Evolutionary conservation across 1,284 basidiomycete species (phyloP).

Genomic region (Dichomitus squalens): DNA sequence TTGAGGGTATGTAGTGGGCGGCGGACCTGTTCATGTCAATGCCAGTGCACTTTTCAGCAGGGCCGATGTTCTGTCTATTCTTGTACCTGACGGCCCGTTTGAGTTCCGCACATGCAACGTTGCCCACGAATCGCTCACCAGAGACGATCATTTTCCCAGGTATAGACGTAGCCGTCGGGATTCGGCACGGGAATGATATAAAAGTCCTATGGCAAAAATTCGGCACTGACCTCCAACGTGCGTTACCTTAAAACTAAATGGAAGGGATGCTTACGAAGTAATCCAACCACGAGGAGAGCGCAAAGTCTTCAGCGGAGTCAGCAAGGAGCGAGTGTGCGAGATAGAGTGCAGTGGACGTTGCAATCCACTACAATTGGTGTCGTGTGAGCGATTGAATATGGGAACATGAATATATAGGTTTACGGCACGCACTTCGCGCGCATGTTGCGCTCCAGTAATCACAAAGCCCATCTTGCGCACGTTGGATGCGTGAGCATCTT

Average conservation of each 20-base stretch:
- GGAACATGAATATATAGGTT: background rate
- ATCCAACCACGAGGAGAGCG: constrained; percentile 53
- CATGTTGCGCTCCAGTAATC: constrained; percentile 79
- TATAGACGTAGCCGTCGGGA: constrained; percentile 75
- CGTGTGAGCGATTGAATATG: background rate
- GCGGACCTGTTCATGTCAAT: constrained; percentile 77
- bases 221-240: background rate
- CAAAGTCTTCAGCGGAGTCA: constrained; percentile 47
- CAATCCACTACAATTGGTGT: constrained; percentile 65
- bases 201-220: constrained; percentile 51
- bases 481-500: background rate
- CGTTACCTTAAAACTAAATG: background rate
- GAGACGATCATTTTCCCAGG: constrained; percentile 67
- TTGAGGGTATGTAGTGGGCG: background rate
- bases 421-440: constrained; percentile 41
- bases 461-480: constrained; percentile 58
- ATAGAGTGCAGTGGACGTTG: constrained; percentile 75
- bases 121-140: constrained; percentile 47
- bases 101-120: background rate
- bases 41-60: constrained; percentile 59
- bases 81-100: constrained; percentile 56
- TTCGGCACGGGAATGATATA: constrained; percentile 81
- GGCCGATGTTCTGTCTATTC: constrained; percentile 65
- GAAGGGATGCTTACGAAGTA: constrained; percentile 46
- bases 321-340: constrained; percentile 70